Evolutionary conservation across 148 eudicot genomes (phyloP), one percentile per base, ranked within the genome.

Genomic region (Simmondsia chinensis): DNA sequence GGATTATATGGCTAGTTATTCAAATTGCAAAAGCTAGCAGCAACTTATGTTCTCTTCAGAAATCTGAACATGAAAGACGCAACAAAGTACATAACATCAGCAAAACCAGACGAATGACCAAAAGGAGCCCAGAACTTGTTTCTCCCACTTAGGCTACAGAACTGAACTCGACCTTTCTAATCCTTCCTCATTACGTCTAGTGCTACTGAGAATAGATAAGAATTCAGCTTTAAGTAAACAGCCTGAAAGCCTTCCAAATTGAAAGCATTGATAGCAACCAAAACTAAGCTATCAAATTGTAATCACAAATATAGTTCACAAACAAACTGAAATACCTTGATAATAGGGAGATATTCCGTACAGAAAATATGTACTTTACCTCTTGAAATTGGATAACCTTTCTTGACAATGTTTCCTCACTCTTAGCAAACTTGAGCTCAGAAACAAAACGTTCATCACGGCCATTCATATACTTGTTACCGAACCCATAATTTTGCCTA

Each of bases 371-470:
- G 5, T 16, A 23, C 29, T 45, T 45, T 67, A 91, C 97, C 97
- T 82, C 93, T 60, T 91, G 97, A 63, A 85, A 67, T 26, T 62
- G 55, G 41, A 74, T 62, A 48, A 58, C 52, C 57, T 72, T 91
- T 63, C 97, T 79, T 48, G 95, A 65, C 44, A 91, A 39, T 12
- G 97, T 85, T 71, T 91, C 97, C 66, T 91, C 97, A 52, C 97
- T 85, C 64, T 76, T 91, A 10, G 77, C 57, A 57, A 91, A 74
- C 80, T 79, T 82, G 33, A 79, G 48, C 60, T 91, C 97, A 48
- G 97, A 85, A 49, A 93, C 99, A 69, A 93, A 79, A 6, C 99
- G 96, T 50, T 93, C 99, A 73, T 93, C 99, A 14, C 77, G 88
- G 33, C 42, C 72, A 64, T 66, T 71, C 42, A 50, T 47, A 53